These are phyloP conservation scores for Verticillium isaacii DNA, from an alignment of 2,329 filamentous ascomycete species.

Conservation along the genomic window DNA sequence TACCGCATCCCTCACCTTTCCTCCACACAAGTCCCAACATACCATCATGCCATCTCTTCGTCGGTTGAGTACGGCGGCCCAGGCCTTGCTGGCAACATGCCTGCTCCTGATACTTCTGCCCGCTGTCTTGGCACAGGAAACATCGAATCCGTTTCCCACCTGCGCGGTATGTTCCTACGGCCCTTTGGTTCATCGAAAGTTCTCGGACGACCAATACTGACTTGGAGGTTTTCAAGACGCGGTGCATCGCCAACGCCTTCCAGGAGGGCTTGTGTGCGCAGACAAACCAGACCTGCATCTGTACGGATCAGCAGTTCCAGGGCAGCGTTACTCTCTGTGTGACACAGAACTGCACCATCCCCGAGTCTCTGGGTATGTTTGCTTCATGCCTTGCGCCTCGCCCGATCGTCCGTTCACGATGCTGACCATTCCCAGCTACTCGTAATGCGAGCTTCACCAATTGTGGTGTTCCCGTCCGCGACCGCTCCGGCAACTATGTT, in stretches of 20 bases:
- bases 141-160: background rate
- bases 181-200: background rate
- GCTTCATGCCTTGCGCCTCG: background rate
- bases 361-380: conserved; percentile 12
- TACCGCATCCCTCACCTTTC: background rate
- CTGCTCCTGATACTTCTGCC: background rate
- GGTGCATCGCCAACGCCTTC: conserved; percentile 9
- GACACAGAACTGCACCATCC: conserved; percentile 14
- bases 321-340: conserved; percentile 14
- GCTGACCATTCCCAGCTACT: conserved; percentile 8
- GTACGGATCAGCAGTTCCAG: conserved; percentile 12
- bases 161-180: background rate
- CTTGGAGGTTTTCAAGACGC: background rate
- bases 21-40: background rate
- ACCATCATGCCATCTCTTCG: background rate
- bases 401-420: background rate
- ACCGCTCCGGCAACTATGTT: conserved; percentile 25
- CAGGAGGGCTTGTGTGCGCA: conserved; percentile 11
- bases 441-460: conserved; percentile 19
- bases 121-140: background rate
- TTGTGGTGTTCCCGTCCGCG: conserved; percentile 17
- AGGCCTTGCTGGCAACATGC: background rate
- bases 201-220: background rate
- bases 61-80: background rate
- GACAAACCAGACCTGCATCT: conserved; percentile 18